A percentile compares a stretch with the other conserved stretches of the same genome.
Evolutionary conservation across 805 yeast species (phyloP).

Genomic region (Naumovozyma dairenensis): DNA sequence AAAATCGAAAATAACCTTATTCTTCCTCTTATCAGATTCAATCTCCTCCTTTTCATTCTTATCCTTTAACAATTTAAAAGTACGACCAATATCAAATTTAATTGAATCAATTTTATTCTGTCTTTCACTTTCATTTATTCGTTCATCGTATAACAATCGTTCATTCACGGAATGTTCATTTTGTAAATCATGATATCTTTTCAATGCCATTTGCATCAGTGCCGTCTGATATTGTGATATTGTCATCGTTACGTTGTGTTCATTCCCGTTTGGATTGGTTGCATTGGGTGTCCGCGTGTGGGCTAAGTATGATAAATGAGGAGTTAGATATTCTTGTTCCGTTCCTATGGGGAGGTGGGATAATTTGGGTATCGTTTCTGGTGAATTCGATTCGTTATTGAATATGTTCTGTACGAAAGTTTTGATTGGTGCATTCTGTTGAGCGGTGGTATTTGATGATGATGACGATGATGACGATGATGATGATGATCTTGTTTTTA

Average conservation of each 20-base stretch:
- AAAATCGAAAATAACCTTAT: neutral
- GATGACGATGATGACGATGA: neutral
- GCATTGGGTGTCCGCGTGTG: no score
- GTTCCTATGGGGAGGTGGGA: no score
- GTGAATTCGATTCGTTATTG: constrained; percentile 2
- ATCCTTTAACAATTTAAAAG: constrained; percentile 26
- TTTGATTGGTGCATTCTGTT: constrained; percentile 2
- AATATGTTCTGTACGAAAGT: constrained; percentile 6
- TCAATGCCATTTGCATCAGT: constrained; percentile 32
- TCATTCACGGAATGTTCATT: constrained; percentile 16
- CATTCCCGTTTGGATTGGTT: constrained; percentile 17
- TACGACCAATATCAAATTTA: constrained; percentile 33
- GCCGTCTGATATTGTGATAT: constrained; percentile 31
- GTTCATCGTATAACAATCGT: constrained; percentile 18
- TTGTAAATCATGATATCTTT: constrained; percentile 25
- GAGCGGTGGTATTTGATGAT: no score
- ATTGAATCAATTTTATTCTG: constrained; percentile 33
- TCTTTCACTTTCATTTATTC: constrained; percentile 32
- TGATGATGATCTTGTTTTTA: constrained; percentile 10
- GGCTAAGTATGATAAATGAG: no score
- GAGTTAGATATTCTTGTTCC: no score
- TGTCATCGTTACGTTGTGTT: no score
- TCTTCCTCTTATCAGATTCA: no score
- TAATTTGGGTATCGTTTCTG: no score
- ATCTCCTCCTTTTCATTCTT: no score